These are phyloP conservation scores for Sugiyamaella pinicola DNA, from an alignment of 1,139 yeast species.

Conservation along the genomic window DNA sequence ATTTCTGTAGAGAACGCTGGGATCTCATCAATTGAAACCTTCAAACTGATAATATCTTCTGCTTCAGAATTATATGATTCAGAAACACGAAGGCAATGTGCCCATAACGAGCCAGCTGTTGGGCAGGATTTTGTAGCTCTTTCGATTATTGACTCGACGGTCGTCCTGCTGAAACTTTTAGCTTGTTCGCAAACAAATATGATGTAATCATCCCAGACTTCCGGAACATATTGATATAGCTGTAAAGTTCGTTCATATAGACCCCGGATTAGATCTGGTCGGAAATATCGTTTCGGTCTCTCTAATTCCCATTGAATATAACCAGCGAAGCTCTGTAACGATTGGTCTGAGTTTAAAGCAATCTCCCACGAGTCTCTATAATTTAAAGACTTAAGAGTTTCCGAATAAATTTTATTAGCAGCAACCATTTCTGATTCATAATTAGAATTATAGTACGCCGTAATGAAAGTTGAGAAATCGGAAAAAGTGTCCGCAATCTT, in stretches of 20 bases:
- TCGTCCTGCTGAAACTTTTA: constrained; percentile 8
- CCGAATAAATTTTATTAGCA: constrained; percentile 46
- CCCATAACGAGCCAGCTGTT: constrained; percentile 36
- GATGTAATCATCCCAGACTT: constrained; percentile 41
- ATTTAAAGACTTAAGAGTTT: constrained; percentile 39
- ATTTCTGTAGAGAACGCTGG: constrained; percentile 8
- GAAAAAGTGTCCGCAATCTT: constrained; percentile 49
- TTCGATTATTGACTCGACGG: constrained; percentile 26
- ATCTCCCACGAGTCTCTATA: constrained; percentile 34
- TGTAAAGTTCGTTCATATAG: constrained; percentile 35
- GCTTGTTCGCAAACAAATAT: constrained; percentile 28
- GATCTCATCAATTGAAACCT: constrained; percentile 18
- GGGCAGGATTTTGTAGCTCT: constrained; percentile 36
- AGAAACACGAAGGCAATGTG: constrained; percentile 30
- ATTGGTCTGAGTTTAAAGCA: constrained; percentile 24
- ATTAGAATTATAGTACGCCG: constrained; percentile 36
- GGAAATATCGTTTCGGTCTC: constrained; percentile 22
- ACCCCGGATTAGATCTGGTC: constrained; percentile 26
- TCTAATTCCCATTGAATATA: constrained; percentile 40
- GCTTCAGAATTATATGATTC: constrained; percentile 24
- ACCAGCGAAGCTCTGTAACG: constrained; percentile 34
- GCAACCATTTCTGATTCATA: constrained; percentile 48
- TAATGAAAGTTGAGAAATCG: constrained; percentile 50
- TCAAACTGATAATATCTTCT: constrained; percentile 24
- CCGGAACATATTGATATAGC: constrained; percentile 28